A percentile compares a stretch with the other conserved stretches of the same genome.
phyloP scores from a whole-genome alignment of 208 protist genomes.

The Crithidia sp. region DNA sequence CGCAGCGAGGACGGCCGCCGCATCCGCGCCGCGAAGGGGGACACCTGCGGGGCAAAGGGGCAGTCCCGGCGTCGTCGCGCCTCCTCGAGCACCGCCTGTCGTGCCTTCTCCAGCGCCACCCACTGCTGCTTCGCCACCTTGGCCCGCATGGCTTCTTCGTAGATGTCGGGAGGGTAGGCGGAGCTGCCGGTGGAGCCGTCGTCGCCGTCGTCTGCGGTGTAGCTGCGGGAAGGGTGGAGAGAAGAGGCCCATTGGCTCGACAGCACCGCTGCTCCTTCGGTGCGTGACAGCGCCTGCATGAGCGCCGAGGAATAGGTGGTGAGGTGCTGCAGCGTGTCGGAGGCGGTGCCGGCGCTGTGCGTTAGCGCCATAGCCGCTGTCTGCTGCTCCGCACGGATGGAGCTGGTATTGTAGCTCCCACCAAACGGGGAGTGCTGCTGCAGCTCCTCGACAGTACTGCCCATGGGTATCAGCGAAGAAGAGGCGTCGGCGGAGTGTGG shows the following conservation, averaged over 20 bases:
- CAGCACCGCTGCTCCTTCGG: conserved; percentile 43
- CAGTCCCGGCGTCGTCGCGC: conserved; percentile 72
- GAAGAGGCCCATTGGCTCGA: conserved; percentile 21
- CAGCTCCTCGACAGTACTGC: background rate
- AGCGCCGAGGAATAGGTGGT: conserved; percentile 56
- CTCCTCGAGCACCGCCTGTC: conserved; percentile 68
- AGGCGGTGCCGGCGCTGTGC: background rate
- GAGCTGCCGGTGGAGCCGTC: conserved; percentile 1
- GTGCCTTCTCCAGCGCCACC: conserved; percentile 70
- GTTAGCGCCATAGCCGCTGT: background rate
- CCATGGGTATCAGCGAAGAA: background rate
- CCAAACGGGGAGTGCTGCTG: conserved; percentile 17
- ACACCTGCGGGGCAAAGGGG: conserved; percentile 74
- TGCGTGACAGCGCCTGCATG: conserved; percentile 64
- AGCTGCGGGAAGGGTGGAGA: conserved; percentile 5
- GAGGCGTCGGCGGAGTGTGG: background rate
- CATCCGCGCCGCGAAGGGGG: conserved; percentile 65
- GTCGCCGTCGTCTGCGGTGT: conserved; percentile 2
- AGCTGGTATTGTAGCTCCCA: conserved; percentile 1
- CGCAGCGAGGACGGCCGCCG: conserved; percentile 60
- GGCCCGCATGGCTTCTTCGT: conserved; percentile 75
- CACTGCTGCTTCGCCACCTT: conserved; percentile 86
- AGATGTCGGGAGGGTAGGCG: conserved; percentile 42
- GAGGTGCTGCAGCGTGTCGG: background rate
- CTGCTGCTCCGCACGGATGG: background rate